Evolutionary conservation across 2,329 filamentous ascomycete genomes (phyloP), one percentile per base, ranked within the genome.

Genomic region (Grosmannia serpens): DNA sequence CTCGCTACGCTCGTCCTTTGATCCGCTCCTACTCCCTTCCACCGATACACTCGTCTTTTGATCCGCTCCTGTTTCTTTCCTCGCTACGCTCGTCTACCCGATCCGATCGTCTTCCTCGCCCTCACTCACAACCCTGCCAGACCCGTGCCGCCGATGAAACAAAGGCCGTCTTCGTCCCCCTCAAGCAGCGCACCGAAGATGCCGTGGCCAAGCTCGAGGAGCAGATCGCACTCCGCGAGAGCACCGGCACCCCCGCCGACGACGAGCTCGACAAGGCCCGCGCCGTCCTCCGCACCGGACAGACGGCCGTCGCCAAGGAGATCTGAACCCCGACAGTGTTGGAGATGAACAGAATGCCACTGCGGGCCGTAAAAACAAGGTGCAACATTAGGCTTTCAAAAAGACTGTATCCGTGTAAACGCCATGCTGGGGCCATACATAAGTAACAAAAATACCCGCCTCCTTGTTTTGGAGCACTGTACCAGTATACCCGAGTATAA

Each of bases 61-160:
- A 6, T 46, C 26, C 22, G 8, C 46, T 46, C 7, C 9, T 46
- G 15, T 2, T 22, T 20, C 41, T 20, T 20, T 8, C 41, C 20
- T 8, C 41, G 3, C 17, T 46, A n/a, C 13, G 7, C 35, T 24
- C 22, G 11, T 26, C 15, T 13, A 7, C 41, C 20, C 41, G 5
- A 3, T 5, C 20, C 20, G 44, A 54, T 58, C 41, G 52, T 38
- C 33, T 9, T 44, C 9, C 47, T 61, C 31, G 51, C 55, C 46
- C 29, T 17, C 44, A 26, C 29, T 22, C 38, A 1, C 22, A 52
- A 29, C 47, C 20, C 44, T 24, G 35, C 7, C 66, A 96, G 91
- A 81, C 82, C 74, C 81, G 83, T 75, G 91, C 88, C 26, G 76
- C 91, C n/a, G 84, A 91, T 64, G 89, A 99, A 74, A 97, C 94